Evolutionary conservation across 495 filamentous ascomycete species (phyloP), one percentile per base, ranked within the genome.

Genomic region (Filosporella fistucella): DNA sequence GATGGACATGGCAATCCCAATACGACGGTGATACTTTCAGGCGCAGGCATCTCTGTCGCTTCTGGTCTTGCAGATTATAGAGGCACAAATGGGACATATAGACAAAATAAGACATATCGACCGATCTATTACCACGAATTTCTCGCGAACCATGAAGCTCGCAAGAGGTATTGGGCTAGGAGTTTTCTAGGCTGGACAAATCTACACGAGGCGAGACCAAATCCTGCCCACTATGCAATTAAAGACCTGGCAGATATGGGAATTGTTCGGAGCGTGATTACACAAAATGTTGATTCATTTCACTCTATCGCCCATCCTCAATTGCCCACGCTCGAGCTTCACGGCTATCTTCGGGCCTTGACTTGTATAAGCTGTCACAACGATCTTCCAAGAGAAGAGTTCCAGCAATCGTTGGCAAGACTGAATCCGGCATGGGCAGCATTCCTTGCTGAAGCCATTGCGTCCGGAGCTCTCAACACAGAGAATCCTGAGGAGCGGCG

Each of bases 211-310:
- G 88, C 88, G 14, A 76, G 72, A 57, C 90, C 93, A 2, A 98
- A 97, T 59, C 62, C 70, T 2, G 84, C 82, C 2, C 93, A 98
- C 65, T 69, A 72, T 55, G 89, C 93, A 4, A 76, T 96, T 23
- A 69, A 75, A 30, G 69, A 80, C 46, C 65, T 98, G 34, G 83
- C 81, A 7, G 62, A 76, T 18, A 72, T 89, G 58, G 91, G 89
- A 0, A 61, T 88, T 40, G 66, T 95, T 11, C 79, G 76, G 41
- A 80, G 70, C 23, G 86, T 96, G 23, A 80, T 98, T 53, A 98
- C 93, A 33, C 93, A 98, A 62, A 96, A 97, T 61, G 91, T 96
- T 20, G 93, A 98, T 63, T 95, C 90, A 4, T 93, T 96, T 62
- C 91, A 98, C 65, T 70, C 80, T 1, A 63, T 66, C 23, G 81